phyloP scores from a whole-genome alignment of 116 monocot genomes.

The Papilionanthe hybrid region DNA sequence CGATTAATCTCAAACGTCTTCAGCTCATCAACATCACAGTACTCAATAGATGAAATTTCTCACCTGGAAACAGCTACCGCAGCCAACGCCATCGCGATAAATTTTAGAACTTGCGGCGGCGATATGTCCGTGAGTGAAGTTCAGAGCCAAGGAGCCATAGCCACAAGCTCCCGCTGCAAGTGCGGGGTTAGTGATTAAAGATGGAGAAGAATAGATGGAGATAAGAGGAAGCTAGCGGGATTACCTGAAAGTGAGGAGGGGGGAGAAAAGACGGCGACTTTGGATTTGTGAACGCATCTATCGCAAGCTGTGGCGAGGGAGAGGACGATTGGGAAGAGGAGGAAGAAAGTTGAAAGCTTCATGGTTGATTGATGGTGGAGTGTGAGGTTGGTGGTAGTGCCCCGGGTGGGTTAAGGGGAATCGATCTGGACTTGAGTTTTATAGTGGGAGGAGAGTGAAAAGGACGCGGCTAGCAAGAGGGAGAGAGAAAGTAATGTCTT shows the following conservation, averaged over 20 bases:
- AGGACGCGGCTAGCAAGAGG: neutral
- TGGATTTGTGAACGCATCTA: constrained; percentile 6
- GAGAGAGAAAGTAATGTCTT: neutral
- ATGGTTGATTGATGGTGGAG: neutral
- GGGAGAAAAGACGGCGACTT: neutral
- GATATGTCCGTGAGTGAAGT: constrained; percentile 21
- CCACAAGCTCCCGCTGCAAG: constrained; percentile 37
- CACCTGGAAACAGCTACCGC: constrained; percentile 47
- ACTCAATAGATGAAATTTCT: neutral
- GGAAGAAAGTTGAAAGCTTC: neutral
- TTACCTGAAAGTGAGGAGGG: constrained; percentile 5
- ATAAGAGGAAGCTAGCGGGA: neutral
- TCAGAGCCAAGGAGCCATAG: constrained; percentile 31
- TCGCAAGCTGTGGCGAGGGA: constrained; percentile 4
- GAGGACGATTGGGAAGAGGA: neutral
- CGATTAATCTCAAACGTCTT: neutral
- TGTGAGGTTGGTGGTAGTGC: neutral
- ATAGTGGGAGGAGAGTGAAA: neutral
- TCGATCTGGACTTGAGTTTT: neutral
- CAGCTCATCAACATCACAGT: neutral
- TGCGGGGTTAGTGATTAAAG: neutral
- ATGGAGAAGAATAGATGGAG: neutral
- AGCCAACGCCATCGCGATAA: constrained; percentile 34
- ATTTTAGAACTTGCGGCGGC: constrained; percentile 26
- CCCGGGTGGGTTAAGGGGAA: neutral